A percentile compares a stretch with the other conserved stretches of the same genome.
Conservation (phyloP, 768 basidiomycete genomes). For the Suillus bovinus region DNA sequence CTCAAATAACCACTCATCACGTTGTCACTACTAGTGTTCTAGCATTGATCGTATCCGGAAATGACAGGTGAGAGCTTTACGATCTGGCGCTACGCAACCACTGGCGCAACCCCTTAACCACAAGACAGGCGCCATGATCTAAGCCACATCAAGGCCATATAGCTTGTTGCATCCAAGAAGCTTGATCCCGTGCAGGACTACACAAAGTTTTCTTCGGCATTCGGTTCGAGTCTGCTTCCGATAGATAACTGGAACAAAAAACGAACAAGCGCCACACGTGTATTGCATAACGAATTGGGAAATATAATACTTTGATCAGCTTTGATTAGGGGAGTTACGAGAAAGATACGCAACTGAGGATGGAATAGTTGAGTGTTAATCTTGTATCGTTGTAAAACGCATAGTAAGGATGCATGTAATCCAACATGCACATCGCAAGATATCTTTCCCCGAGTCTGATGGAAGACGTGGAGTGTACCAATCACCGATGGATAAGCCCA, state of each 20-base stretch:
- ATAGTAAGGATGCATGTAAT: no score
- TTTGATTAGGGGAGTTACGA: neutral
- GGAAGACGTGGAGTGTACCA: neutral
- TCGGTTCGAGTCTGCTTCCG: neutral
- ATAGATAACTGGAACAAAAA: neutral
- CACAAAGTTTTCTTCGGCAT: neutral
- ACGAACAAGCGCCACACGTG: neutral
- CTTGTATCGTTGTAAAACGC: neutral
- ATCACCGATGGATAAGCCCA: neutral
- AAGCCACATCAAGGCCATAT: neutral
- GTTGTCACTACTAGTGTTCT: neutral
- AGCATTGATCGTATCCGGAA: neutral
- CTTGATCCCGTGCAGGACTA: constrained; percentile 21
- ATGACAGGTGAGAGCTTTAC: neutral
- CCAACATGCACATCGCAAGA: neutral
- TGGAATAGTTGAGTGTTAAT: neutral
- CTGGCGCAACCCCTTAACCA: neutral
- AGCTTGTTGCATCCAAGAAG: neutral
- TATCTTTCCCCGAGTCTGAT: neutral
- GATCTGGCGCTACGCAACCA: neutral
- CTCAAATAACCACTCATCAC: neutral
- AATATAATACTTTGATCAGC: neutral
- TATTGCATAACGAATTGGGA: neutral
- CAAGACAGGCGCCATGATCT: neutral
- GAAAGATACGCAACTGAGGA: neutral